Evolutionary conservation across 768 basidiomycete genomes (phyloP).

Genomic region (Mycena rebaudengoi): DNA sequence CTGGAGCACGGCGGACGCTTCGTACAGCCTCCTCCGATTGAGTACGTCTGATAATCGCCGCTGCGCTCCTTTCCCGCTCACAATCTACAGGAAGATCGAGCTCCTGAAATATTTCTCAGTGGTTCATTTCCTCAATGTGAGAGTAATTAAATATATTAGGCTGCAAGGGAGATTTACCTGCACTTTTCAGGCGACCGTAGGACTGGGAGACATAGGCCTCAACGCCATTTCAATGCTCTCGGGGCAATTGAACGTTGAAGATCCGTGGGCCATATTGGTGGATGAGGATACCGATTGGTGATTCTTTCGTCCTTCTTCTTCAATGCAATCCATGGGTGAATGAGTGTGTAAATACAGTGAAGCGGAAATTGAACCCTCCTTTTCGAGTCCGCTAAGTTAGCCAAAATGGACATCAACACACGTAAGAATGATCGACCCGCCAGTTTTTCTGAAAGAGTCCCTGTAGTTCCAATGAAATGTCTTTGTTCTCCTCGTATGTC

Average conservation of each 20-base stretch:
- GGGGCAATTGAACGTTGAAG: neutral
- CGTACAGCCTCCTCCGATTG: constrained; percentile 12
- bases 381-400: constrained; percentile 1
- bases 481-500: too few species aligned
- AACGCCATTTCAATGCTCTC: constrained; percentile 2
- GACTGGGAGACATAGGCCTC: neutral
- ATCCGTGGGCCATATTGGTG: constrained; percentile 7
- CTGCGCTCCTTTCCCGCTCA: too few species aligned
- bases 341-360: neutral
- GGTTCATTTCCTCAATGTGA: constrained; percentile 11
- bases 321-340: constrained; percentile 1
- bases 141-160: neutral
- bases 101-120: constrained; percentile 11
- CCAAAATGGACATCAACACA: neutral
- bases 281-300: neutral
- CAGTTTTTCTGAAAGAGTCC: neutral
- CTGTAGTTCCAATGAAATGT: neutral
- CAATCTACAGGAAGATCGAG: neutral
- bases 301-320: neutral
- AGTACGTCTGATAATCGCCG: too few species aligned
- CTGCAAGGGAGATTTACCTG: neutral
- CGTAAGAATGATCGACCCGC: neutral
- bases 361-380: neutral
- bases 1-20: constrained; percentile 15
- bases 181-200: neutral